These are phyloP conservation scores for Noccaea caerulescens DNA, from an alignment of 345 rosid species.

Conservation along the genomic window DNA sequence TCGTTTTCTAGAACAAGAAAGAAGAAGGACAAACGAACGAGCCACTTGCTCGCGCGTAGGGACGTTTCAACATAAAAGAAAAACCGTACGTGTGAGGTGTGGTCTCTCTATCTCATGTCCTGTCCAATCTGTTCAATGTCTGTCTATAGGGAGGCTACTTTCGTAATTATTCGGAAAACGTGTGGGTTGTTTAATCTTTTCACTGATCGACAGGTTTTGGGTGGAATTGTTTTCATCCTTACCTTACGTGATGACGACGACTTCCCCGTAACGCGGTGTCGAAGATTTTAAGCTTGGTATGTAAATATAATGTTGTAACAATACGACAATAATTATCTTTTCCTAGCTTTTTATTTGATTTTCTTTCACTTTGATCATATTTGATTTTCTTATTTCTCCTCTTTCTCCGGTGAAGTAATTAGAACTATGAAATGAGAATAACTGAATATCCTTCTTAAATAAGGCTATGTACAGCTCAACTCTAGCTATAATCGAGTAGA, in stretches of 20 bases:
- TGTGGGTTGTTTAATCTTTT: slow-evolving; percentile 20
- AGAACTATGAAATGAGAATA: background rate
- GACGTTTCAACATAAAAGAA: slow-evolving; percentile 18
- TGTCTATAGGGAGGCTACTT: background rate
- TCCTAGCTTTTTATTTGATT: too few relatives aligned
- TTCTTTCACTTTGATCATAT: too few relatives aligned
- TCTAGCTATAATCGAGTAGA: slow-evolving; percentile 19
- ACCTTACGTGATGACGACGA: slow-evolving; percentile 36
- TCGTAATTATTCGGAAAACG: slow-evolving; percentile 8
- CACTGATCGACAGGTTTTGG: slow-evolving; percentile 4
- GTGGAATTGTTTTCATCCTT: background rate
- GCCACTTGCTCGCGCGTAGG: slow-evolving; percentile 44
- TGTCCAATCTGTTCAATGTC: slow-evolving; percentile 34
- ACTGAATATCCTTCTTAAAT: background rate
- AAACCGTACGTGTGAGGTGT: slow-evolving; percentile 44
- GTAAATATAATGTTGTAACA: background rate
- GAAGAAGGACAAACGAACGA: slow-evolving; percentile 19
- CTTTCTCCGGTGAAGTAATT: background rate
- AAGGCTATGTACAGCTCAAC: background rate
- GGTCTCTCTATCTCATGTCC: slow-evolving; percentile 39
- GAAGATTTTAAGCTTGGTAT: background rate
- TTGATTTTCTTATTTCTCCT: background rate
- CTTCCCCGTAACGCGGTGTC: slow-evolving; percentile 30
- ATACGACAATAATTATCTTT: too few relatives aligned
- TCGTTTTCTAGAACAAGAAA: slow-evolving; percentile 22